phyloP scores from a whole-genome alignment of 371 early-diverging fungal genomes.

The Blakeslea trispora region DNA sequence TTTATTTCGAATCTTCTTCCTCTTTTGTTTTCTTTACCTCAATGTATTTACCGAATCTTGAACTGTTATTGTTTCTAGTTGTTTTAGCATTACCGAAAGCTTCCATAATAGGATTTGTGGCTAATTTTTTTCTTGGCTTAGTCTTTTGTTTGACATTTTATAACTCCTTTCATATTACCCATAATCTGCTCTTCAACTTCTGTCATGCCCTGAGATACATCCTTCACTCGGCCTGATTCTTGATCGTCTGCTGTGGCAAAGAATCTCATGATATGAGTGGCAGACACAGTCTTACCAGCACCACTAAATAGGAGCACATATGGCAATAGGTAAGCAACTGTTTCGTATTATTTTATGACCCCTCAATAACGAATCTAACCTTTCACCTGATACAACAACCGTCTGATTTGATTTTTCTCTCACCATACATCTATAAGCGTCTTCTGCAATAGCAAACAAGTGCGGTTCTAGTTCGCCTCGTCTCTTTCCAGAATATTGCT shows the following conservation, averaged over 20 bases:
- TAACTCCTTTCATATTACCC: conserved; percentile 32
- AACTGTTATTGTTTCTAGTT: conserved; percentile 97
- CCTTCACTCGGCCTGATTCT: conserved; percentile 44
- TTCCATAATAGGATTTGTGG: conserved; percentile 99
- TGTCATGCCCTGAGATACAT: conserved; percentile 61
- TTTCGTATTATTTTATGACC: neutral
- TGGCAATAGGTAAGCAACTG: neutral
- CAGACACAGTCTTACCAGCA: conserved; percentile 96
- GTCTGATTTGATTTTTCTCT: conserved; percentile 93
- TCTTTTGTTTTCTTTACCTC: conserved; percentile 52
- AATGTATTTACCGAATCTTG: conserved; percentile 99
- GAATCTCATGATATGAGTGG: conserved; percentile 97
- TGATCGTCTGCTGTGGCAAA: conserved; percentile 90
- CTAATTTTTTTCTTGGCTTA: conserved; percentile 72
- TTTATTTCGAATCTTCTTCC: neutral
- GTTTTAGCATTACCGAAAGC: conserved; percentile 99
- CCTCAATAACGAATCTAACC: conserved; percentile 36
- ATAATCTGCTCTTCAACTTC: conserved; percentile 84
- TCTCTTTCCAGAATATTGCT: conserved; percentile 91
- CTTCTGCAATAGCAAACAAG: conserved; percentile 98
- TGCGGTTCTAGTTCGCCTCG: conserved; percentile 98
- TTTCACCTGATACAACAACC: conserved; percentile 98
- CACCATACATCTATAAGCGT: conserved; percentile 95
- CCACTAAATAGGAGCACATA: too few species aligned
- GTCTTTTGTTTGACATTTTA: neutral